phyloP scores from a whole-genome alignment of 495 filamentous ascomycete species.

The Xylaria grammica region DNA sequence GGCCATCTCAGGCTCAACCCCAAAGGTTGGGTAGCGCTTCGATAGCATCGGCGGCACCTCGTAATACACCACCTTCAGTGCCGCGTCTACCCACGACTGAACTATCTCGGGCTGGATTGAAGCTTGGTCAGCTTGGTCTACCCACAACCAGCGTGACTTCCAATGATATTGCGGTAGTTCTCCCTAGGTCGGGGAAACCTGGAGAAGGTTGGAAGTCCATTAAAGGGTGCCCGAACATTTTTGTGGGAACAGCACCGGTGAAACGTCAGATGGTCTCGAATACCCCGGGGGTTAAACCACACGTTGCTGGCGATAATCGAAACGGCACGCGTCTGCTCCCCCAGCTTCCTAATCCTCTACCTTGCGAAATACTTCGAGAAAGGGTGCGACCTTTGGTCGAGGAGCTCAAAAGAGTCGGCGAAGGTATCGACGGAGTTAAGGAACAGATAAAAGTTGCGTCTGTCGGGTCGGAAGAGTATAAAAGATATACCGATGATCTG shows the following conservation, averaged over 20 bases:
- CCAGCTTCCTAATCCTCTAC: slow-evolving; percentile 7
- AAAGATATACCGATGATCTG: slow-evolving; percentile 11
- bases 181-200: background rate
- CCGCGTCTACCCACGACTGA: background rate
- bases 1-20: slow-evolving; percentile 10
- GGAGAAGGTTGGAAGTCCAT: slow-evolving; percentile 10
- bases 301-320: slow-evolving; percentile 22
- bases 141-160: background rate
- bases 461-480: slow-evolving; percentile 2
- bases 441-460: slow-evolving; percentile 8
- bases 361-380: slow-evolving; percentile 22
- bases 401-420: slow-evolving; percentile 6
- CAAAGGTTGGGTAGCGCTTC: slow-evolving; percentile 6
- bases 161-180: background rate
- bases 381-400: slow-evolving; percentile 18
- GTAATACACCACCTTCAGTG: background rate
- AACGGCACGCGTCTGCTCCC: slow-evolving; percentile 14
- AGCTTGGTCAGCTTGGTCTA: background rate
- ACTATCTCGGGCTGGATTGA: background rate
- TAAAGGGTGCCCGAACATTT: slow-evolving; percentile 18
- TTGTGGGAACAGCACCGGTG: slow-evolving; percentile 1
- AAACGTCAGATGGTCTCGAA: slow-evolving; percentile 15
- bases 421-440: slow-evolving; percentile 1
- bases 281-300: slow-evolving; percentile 17
- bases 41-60: background rate